phyloP scores from a whole-genome alignment of 108 stramenopile genomes.

The Cyclotella kingstonii region DNA sequence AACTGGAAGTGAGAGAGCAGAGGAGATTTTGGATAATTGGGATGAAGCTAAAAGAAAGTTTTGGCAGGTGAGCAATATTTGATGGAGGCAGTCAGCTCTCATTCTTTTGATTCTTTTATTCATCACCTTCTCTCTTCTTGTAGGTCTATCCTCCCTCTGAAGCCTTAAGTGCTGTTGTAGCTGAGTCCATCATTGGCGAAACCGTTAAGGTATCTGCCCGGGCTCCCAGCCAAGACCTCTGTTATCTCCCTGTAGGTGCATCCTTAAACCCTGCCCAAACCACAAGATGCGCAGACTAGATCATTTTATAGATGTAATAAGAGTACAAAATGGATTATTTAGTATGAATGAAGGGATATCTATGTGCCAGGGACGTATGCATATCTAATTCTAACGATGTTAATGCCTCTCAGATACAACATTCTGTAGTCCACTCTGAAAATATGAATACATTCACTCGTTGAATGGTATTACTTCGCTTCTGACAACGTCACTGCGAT shows the following conservation, averaged over 20 bases:
- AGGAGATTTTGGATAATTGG: slow-evolving; percentile 87
- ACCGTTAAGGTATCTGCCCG: slow-evolving; percentile 65
- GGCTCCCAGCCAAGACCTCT: slow-evolving; percentile 79
- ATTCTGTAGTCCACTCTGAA: no score
- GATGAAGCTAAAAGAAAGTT: slow-evolving; percentile 76
- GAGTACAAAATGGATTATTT: no score
- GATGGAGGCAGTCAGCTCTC: neutral
- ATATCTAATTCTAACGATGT: no score
- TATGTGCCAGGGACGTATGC: no score
- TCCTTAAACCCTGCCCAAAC: slow-evolving; percentile 71
- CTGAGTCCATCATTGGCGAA: slow-evolving; percentile 44
- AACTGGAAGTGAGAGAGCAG: slow-evolving; percentile 87
- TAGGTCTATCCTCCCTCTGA: slow-evolving; percentile 83
- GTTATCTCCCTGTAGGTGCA: slow-evolving; percentile 81
- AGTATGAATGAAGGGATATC: no score
- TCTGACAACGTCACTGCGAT: no score
- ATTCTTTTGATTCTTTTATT: neutral
- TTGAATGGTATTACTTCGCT: no score
- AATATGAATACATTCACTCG: no score
- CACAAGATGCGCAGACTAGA: slow-evolving; percentile 81
- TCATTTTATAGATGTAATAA: neutral
- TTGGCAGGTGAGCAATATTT: slow-evolving; percentile 53
- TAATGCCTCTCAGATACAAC: no score
- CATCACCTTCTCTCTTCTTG: neutral
- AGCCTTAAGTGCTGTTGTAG: slow-evolving; percentile 55